A percentile compares a stretch with the other conserved stretches of the same genome.
These are phyloP conservation scores for Camelina hispida DNA, from an alignment of 345 rosid genomes.

Conservation along the genomic window DNA sequence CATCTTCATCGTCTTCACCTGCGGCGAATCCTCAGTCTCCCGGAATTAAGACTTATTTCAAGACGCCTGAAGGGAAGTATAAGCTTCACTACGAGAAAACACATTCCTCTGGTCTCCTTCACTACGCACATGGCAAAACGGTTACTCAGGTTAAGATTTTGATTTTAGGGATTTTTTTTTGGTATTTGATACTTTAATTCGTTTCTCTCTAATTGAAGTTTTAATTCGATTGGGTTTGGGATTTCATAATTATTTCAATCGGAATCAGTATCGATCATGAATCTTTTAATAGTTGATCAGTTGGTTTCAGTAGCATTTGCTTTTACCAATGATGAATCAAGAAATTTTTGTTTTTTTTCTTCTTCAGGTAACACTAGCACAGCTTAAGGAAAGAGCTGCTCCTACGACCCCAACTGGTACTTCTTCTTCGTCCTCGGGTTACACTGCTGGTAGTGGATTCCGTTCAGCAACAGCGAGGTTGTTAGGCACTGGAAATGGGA, in stretches of 20 bases:
- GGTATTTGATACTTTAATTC: background rate
- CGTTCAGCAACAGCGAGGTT: conserved; percentile 91
- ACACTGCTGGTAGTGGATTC: conserved; percentile 82
- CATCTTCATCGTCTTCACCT: conserved; percentile 69
- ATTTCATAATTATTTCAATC: no score
- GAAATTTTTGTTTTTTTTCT: conserved; percentile 1
- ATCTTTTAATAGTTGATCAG: conserved; percentile 13
- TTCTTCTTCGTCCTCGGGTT: conserved; percentile 52
- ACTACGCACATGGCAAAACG: conserved; percentile 95
- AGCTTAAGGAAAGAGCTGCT: conserved; percentile 90
- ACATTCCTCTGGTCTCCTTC: conserved; percentile 91
- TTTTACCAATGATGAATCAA: conserved; percentile 1
- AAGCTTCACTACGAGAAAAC: conserved; percentile 98
- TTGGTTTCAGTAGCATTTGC: conserved; percentile 36
- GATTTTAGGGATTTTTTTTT: background rate
- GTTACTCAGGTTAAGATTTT: conserved; percentile 78
- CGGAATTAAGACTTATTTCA: conserved; percentile 95
- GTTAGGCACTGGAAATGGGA: conserved; percentile 84
- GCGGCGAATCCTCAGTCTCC: conserved; percentile 83
- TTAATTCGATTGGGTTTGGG: background rate
- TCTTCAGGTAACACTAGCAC: conserved; percentile 90
- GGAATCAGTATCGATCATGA: background rate
- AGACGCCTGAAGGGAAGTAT: conserved; percentile 96
- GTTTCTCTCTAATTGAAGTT: conserved; percentile 4
- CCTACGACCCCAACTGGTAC: conserved; percentile 82